Base-by-base conservation (phyloP, 495 filamentous ascomycete genomes). In the Hypoxylon lienhwacheense region DNA sequence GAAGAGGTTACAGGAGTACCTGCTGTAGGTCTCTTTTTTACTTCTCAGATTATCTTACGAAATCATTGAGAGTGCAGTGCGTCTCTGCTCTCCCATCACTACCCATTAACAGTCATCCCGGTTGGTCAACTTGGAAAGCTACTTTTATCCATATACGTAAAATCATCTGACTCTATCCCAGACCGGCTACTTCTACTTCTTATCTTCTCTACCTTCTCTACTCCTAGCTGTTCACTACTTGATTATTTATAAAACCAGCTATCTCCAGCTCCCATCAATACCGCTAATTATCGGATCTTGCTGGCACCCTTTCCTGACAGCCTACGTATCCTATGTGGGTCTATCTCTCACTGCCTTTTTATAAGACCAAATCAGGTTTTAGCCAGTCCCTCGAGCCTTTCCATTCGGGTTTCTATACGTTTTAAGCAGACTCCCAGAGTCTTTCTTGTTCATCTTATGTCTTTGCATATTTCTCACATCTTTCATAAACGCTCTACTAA, bases 291-390 rank as follows among this genome's bases (percentile, higher is more conserved):
- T 50, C 50, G 48, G 48, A n/a, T 43, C 46, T 41, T n/a, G n/a
- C 29, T 51, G 21, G 34, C 35, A 44, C 21, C 20, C 45, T 52
- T 40, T 43, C 55, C 60, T 51, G 45, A 52, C 41, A 56, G 47
- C 44, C 39, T 49, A 61, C 52, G 52, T 53, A 52, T 47, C 22
- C 41, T 28, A 31, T 55, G 61, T 60, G 61, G 61, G 55, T 59
- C 61, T 21, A 48, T 45, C 44, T 53, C 49, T 50, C 42, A 57
- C 53, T 55, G 54, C 59, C 54, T 58, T 59, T 53, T 12, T 31
- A 44, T 50, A 46, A 55, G 32, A 47, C 47, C 57, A 53, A 61
- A 64, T 61, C 61, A 55, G 53, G 61, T 49, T 64, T 64, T 56
- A 50, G 52, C 53, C 37, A 29, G 43, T 53, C 59, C 59, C 54